Percentiles rank a stretch among this genome's conserved stretches.
Evolutionary conservation across 768 basidiomycete genomes (phyloP).

Genomic region (Pleurotus ostreatus): DNA sequence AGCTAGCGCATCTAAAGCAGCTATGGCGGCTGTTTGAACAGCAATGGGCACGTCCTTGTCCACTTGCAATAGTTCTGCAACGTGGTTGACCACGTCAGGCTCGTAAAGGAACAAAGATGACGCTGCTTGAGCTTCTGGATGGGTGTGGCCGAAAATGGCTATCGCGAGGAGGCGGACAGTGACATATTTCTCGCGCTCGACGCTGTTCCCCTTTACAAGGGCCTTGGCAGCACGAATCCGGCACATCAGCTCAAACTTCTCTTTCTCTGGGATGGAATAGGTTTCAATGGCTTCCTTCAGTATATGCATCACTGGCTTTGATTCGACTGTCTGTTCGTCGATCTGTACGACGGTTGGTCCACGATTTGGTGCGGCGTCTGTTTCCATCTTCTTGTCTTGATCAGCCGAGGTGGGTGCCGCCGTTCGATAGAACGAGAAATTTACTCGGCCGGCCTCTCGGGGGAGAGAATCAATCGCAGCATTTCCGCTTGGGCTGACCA

Average conservation of each 20-base stretch:
- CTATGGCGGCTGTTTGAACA: slow-evolving; percentile 82
- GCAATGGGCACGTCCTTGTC: slow-evolving; percentile 65
- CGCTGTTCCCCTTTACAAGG: slow-evolving; percentile 52
- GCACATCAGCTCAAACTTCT: slow-evolving; percentile 86
- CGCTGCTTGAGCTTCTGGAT: slow-evolving; percentile 72
- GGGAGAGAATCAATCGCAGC: slow-evolving; percentile 61
- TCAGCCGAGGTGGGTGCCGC: slow-evolving; percentile 35
- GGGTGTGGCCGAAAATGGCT: slow-evolving; percentile 88
- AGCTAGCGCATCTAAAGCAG: slow-evolving; percentile 86
- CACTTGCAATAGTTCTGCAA: slow-evolving; percentile 86
- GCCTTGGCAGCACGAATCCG: slow-evolving; percentile 79
- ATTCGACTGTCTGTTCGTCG: slow-evolving; percentile 53
- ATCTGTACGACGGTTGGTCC: slow-evolving; percentile 62
- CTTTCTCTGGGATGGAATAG: slow-evolving; percentile 69
- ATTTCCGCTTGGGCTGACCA: slow-evolving; percentile 53
- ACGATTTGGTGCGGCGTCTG: slow-evolving; percentile 49
- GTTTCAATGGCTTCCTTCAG: slow-evolving; percentile 69
- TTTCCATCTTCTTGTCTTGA: slow-evolving; percentile 44
- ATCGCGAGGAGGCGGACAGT: slow-evolving; percentile 80
- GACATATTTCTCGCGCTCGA: slow-evolving; percentile 75
- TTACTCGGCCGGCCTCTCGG: slow-evolving; percentile 70
- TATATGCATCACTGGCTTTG: slow-evolving; percentile 69
- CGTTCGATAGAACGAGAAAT: slow-evolving; percentile 77
- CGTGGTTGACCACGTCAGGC: slow-evolving; percentile 84
- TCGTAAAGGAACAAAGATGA: slow-evolving; percentile 90